Conservation (phyloP, 2,329 filamentous ascomycete species). For the Sporothrix pseudoabietina region DNA sequence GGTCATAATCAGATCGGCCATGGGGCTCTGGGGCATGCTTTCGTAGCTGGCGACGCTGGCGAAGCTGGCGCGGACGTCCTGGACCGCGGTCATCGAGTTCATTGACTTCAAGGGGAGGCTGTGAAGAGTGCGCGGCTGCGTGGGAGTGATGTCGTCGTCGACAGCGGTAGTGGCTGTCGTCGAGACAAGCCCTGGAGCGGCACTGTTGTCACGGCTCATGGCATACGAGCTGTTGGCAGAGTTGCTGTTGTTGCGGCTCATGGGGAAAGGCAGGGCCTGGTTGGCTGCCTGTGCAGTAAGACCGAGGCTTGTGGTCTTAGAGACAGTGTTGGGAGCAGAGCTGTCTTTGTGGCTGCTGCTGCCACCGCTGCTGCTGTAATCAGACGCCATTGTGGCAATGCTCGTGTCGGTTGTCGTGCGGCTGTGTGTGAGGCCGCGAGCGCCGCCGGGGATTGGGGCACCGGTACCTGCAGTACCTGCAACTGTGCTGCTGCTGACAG, state of each 20-base stretch:
- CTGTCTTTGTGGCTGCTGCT: slow-evolving; percentile 25
- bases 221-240: slow-evolving; percentile 31
- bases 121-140: neutral
- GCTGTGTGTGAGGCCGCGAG: slow-evolving; percentile 21
- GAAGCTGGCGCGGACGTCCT: slow-evolving; percentile 29
- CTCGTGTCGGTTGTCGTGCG: slow-evolving; percentile 18
- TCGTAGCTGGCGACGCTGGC: slow-evolving; percentile 42
- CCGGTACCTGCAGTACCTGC: neutral
- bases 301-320: neutral
- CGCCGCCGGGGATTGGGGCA: neutral
- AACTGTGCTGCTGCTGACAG: slow-evolving; percentile 3
- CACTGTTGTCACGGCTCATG: slow-evolving; percentile 10
- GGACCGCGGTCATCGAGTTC: neutral
- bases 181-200: neutral
- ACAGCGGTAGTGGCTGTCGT: neutral
- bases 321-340: neutral
- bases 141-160: neutral
- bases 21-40: slow-evolving; percentile 56
- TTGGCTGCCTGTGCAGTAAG: slow-evolving; percentile 20
- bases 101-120: neutral
- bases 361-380: neutral
- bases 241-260: slow-evolving; percentile 30
- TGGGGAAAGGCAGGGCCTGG: slow-evolving; percentile 12
- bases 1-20: slow-evolving; percentile 51
- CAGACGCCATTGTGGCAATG: slow-evolving; percentile 7